Evolutionary conservation across 2,329 filamentous ascomycete species (phyloP).

Genomic region (Diplocarpon mali): DNA sequence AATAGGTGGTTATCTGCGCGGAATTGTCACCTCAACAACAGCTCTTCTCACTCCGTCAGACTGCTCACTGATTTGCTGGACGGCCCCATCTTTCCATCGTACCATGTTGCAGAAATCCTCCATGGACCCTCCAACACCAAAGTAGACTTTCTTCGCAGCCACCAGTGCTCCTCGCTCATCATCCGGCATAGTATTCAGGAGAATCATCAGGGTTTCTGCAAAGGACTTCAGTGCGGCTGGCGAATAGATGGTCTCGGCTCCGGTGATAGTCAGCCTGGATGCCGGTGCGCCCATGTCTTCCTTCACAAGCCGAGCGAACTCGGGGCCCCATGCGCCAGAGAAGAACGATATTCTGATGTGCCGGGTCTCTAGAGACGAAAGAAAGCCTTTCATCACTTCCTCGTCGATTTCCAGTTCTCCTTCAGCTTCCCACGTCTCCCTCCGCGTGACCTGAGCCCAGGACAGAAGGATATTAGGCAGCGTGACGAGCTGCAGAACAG

Average conservation of each 20-base stretch:
- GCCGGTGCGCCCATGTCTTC: slow-evolving; percentile 20
- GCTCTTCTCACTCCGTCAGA: slow-evolving; percentile 49
- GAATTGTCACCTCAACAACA: slow-evolving; percentile 35
- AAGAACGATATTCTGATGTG: slow-evolving; percentile 53
- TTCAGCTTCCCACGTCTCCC: slow-evolving; percentile 21
- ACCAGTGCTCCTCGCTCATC: slow-evolving; percentile 43
- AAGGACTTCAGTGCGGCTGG: slow-evolving; percentile 60
- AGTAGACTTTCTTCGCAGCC: slow-evolving; percentile 71
- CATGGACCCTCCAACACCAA: slow-evolving; percentile 73
- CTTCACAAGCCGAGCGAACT: slow-evolving; percentile 48
- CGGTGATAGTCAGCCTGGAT: slow-evolving; percentile 43
- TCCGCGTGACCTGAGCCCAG: slow-evolving; percentile 35
- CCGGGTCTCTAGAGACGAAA: slow-evolving; percentile 36
- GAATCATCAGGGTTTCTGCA: slow-evolving; percentile 50
- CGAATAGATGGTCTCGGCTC: slow-evolving; percentile 76
- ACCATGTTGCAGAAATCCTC: slow-evolving; percentile 57
- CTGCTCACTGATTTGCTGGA: slow-evolving; percentile 46
- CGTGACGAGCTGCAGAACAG: slow-evolving; percentile 67
- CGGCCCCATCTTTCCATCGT: slow-evolving; percentile 35
- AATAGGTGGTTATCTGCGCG: neutral
- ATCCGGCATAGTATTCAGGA: slow-evolving; percentile 36
- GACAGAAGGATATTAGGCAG: slow-evolving; percentile 66
- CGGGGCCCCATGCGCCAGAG: slow-evolving; percentile 63
- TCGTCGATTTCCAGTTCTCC: slow-evolving; percentile 26
- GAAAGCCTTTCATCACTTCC: slow-evolving; percentile 48